Evolutionary conservation across 169 alveolate species (phyloP).

Genomic region (Eimeria maxima): DNA sequence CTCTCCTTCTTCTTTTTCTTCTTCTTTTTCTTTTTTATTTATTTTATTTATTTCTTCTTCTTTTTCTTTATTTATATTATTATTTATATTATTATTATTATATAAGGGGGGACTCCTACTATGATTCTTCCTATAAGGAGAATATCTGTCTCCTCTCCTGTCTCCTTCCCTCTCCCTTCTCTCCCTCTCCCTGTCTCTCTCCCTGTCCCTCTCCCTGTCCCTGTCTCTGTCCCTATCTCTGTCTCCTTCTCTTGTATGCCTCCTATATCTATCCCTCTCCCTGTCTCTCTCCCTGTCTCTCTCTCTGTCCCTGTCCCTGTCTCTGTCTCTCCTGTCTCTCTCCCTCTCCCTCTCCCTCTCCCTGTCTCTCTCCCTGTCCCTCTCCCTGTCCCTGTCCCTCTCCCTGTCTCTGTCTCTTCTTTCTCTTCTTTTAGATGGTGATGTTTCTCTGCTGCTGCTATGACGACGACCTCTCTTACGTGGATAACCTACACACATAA

Average conservation of each 20-base stretch:
- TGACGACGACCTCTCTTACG: conserved; percentile 14
- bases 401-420: conserved; percentile 42
- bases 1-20: not conserved
- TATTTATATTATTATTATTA: no score
- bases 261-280: no score
- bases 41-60: not conserved
- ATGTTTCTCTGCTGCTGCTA: conserved; percentile 26
- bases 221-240: not conserved
- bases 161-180: no score
- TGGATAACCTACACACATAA: not conserved
- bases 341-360: no score
- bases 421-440: not conserved
- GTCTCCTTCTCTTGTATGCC: not conserved
- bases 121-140: not conserved
- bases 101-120: no score
- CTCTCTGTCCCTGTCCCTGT: no score
- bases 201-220: not conserved
- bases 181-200: no score
- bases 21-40: no score
- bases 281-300: no score
- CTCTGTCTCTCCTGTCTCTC: no score
- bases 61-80: no score
- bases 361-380: not conserved
- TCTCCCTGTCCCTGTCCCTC: conserved; percentile 17
- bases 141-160: not conserved